phyloP scores from a whole-genome alignment of 2,329 filamentous ascomycete species.

The Lachnellula subtilissima region DNA sequence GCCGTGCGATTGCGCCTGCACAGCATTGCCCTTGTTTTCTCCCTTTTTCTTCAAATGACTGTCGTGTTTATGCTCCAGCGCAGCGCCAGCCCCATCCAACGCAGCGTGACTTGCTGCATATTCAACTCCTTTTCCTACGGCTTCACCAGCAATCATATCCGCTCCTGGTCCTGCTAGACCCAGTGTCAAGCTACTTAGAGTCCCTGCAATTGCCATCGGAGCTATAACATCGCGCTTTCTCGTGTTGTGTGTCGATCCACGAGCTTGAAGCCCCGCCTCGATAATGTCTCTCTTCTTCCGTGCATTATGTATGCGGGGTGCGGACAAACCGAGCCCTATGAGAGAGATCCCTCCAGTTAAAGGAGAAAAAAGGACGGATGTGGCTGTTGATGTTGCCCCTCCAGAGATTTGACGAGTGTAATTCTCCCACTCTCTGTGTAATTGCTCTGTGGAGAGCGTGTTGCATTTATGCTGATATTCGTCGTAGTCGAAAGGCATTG shows the following conservation, averaged over 20 bases:
- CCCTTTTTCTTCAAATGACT: slow-evolving; percentile 34
- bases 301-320: slow-evolving; percentile 39
- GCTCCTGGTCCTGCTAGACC: slow-evolving; percentile 35
- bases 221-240: slow-evolving; percentile 39
- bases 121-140: slow-evolving; percentile 35
- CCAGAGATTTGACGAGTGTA: slow-evolving; percentile 39
- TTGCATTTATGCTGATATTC: slow-evolving; percentile 37
- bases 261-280: slow-evolving; percentile 34
- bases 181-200: slow-evolving; percentile 34
- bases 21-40: slow-evolving; percentile 26
- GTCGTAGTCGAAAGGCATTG: slow-evolving; percentile 40
- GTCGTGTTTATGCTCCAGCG: slow-evolving; percentile 35
- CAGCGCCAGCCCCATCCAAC: slow-evolving; percentile 32
- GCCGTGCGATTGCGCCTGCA: slow-evolving; percentile 24
- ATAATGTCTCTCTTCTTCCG: slow-evolving; percentile 40
- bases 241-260: slow-evolving; percentile 34
- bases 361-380: slow-evolving; percentile 35
- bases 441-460: slow-evolving; percentile 33
- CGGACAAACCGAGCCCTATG: slow-evolving; percentile 36
- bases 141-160: slow-evolving; percentile 33
- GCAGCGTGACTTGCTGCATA: slow-evolving; percentile 34
- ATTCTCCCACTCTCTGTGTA: slow-evolving; percentile 40
- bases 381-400: slow-evolving; percentile 37
- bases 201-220: slow-evolving; percentile 36
- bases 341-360: slow-evolving; percentile 37